A percentile compares a stretch with the other conserved stretches of the same genome.
Conservation (phyloP, 106 monocot genomes). For the Iris macrosiphon region DNA sequence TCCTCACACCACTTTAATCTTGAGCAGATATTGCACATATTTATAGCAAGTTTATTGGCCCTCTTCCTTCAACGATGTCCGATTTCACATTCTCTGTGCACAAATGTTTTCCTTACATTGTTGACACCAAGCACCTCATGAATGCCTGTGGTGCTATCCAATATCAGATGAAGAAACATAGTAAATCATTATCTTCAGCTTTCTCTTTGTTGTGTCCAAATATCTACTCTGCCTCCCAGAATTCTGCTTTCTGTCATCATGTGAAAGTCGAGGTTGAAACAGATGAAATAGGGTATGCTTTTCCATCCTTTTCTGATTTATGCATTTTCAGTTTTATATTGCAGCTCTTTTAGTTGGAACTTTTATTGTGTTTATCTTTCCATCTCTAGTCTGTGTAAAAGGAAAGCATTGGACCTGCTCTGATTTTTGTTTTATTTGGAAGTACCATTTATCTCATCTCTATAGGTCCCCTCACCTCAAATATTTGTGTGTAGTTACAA, state of each 20-base stretch:
- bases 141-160: conserved; percentile 40
- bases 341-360: conserved; percentile 1
- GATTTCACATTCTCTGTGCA: conserved; percentile 64
- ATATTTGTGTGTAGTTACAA: too few species aligned
- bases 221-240: conserved; percentile 19
- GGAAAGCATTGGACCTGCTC: too few species aligned
- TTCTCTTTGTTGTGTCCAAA: conserved; percentile 74
- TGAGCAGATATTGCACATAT: conserved; percentile 84
- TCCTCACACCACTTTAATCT: conserved; percentile 15
- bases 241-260: conserved; percentile 15
- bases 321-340: conserved; percentile 5
- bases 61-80: conserved; percentile 65
- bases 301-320: conserved; percentile 18
- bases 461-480: too few species aligned
- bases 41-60: conserved; percentile 70
- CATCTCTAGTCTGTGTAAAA: too few species aligned
- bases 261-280: conserved; percentile 58
- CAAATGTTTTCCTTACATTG: conserved; percentile 55
- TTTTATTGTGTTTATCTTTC: too few species aligned
- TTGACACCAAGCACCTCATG: conserved; percentile 85
- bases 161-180: conserved; percentile 64
- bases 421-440: too few species aligned
- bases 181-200: conserved; percentile 83
- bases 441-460: too few species aligned
- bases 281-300: conserved; percentile 49